Evolutionary conservation across 257 asterid species (phyloP).

Genomic region (Penstemon davidsonii): DNA sequence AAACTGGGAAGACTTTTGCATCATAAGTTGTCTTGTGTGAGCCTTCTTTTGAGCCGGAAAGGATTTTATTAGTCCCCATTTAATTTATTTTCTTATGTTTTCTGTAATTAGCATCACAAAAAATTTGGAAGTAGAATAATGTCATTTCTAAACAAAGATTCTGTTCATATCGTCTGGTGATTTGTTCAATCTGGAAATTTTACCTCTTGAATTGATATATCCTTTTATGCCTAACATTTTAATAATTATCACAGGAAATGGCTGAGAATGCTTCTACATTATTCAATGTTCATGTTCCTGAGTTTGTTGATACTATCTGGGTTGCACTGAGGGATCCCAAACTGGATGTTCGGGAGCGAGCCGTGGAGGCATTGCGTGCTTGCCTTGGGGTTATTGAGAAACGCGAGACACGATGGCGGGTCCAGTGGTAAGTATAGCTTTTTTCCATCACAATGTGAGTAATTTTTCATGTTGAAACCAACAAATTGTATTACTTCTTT

Average conservation of each 20-base stretch:
- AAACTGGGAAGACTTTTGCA: neutral
- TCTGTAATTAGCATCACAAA: slow-evolving; percentile 8
- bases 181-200: slow-evolving; percentile 18
- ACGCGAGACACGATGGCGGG: slow-evolving; percentile 99
- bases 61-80: neutral
- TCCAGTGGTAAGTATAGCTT: slow-evolving; percentile 73
- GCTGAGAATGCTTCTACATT: slow-evolving; percentile 99
- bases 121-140: slow-evolving; percentile 4
- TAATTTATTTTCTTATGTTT: neutral
- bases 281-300: slow-evolving; percentile 94
- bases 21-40: neutral
- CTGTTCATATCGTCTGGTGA: neutral
- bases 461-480: slow-evolving; percentile 19
- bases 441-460: slow-evolving; percentile 15
- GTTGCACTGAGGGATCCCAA: slow-evolving; percentile 94
- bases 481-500: neutral
- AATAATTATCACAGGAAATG: slow-evolving; percentile 73
- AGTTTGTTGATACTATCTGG: slow-evolving; percentile 98
- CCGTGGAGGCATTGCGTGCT: slow-evolving; percentile 98
- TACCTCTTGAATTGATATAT: slow-evolving; percentile 16
- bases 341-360: slow-evolving; percentile 84
- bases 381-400: slow-evolving; percentile 94
- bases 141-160: neutral
- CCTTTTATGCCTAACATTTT: slow-evolving; percentile 16
- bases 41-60: slow-evolving; percentile 8